phyloP scores from a whole-genome alignment of 164 flowering plant species.

The Vitis labrusca region DNA sequence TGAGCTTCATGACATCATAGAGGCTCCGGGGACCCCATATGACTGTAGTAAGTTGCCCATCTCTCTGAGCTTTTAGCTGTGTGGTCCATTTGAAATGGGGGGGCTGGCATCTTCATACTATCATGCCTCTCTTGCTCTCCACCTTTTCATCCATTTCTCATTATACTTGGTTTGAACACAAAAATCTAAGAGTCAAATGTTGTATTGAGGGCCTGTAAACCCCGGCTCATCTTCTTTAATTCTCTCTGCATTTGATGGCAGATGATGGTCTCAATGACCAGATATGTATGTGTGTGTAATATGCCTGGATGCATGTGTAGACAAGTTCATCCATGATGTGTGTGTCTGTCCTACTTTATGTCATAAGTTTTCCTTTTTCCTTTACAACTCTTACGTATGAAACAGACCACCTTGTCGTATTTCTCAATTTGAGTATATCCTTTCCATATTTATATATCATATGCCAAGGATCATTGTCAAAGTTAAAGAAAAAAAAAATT shows the following conservation, averaged over 20 bases:
- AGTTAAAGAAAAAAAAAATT: too few species aligned
- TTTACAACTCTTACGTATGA: too few species aligned
- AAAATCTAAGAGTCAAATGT: conserved; percentile 23
- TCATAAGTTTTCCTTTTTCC: too few species aligned
- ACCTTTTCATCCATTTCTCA: conserved; percentile 15
- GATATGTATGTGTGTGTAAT: not conserved
- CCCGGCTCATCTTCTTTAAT: not conserved
- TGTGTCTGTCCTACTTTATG: too few species aligned
- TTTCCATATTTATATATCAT: too few species aligned
- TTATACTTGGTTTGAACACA: conserved; percentile 18
- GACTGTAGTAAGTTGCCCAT: not conserved
- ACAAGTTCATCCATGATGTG: not conserved
- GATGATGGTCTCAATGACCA: not conserved
- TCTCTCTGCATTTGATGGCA: conserved; percentile 3
- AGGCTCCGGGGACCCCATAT: not conserved
- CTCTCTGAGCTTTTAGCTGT: not conserved
- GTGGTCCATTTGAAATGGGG: not conserved
- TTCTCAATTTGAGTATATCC: too few species aligned
- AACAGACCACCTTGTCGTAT: too few species aligned
- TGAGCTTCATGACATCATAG: too few species aligned
- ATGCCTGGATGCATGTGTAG: not conserved
- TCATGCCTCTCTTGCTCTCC: not conserved
- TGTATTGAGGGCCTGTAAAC: conserved; percentile 12
- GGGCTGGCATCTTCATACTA: not conserved
- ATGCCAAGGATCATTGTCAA: too few species aligned